Percentiles rank a stretch among this genome's conserved stretches.
phyloP scores from a whole-genome alignment of 345 rosid species.

The Rhizophora mangle region DNA sequence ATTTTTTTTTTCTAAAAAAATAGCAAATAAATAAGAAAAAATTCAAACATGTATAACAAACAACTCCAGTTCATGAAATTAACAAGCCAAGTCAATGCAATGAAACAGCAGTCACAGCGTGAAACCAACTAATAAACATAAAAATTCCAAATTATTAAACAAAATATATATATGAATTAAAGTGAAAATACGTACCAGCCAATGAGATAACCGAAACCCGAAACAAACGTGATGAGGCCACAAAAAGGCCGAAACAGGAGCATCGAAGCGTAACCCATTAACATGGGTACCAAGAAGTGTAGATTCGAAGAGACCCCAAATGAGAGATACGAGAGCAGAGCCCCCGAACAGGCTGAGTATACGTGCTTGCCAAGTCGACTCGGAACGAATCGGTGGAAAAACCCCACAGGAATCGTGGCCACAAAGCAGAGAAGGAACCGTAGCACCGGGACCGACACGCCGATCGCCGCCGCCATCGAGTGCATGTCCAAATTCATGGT shows the following conservation, averaged over 20 bases:
- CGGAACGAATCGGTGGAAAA: constrained; percentile 63
- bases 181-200: constrained; percentile 57
- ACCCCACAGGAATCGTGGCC: constrained; percentile 76
- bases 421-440: constrained; percentile 84
- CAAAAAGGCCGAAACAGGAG: constrained; percentile 54
- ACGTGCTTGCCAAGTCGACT: constrained; percentile 56
- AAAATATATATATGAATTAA: background rate
- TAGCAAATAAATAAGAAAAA: background rate
- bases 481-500: constrained; percentile 30
- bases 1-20: background rate
- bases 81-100: background rate
- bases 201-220: constrained; percentile 82
- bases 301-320: constrained; percentile 90
- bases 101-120: background rate
- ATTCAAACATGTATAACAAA: background rate
- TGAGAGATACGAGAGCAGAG: constrained; percentile 65
- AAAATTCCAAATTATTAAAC: background rate
- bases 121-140: background rate
- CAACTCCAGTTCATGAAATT: background rate
- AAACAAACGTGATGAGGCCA: constrained; percentile 66
- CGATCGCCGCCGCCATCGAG: constrained; percentile 71
- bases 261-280: constrained; percentile 75
- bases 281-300: constrained; percentile 85
- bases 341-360: constrained; percentile 65
- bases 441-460: constrained; percentile 78